A percentile compares a stretch with the other conserved stretches of the same genome.
Conservation (phyloP, 2,329 filamentous ascomycete genomes). For the Periglandula ipomoeae region DNA sequence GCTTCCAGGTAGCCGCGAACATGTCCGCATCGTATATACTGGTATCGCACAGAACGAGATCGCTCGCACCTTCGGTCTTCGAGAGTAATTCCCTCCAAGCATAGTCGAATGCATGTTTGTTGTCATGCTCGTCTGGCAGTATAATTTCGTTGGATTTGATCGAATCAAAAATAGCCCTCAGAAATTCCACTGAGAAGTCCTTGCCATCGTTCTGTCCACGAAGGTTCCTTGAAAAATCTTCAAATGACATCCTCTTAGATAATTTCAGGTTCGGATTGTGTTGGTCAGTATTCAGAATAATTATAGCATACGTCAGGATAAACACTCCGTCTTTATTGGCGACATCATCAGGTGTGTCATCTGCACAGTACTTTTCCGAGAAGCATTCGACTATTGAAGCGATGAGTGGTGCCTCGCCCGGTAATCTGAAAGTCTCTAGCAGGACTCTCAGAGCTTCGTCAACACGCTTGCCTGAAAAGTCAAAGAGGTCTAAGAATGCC, state of each 20-base stretch:
- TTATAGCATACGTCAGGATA: conserved; percentile 88
- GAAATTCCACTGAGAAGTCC: conserved; percentile 75
- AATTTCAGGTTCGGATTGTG: conserved; percentile 85
- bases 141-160: conserved; percentile 95
- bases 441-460: conserved; percentile 83
- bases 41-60: conserved; percentile 72
- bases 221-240: conserved; percentile 82
- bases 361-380: conserved; percentile 71
- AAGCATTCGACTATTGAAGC: conserved; percentile 86
- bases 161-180: conserved; percentile 79
- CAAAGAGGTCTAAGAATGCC: conserved; percentile 78
- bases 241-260: conserved; percentile 72
- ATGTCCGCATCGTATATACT: conserved; percentile 97
- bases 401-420: conserved; percentile 87
- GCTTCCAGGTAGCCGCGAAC: conserved; percentile 93
- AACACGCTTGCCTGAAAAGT: conserved; percentile 77
- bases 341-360: conserved; percentile 62
- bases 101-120: conserved; percentile 92
- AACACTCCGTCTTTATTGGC: conserved; percentile 82
- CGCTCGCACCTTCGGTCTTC: conserved; percentile 69
- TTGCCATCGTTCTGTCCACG: conserved; percentile 78
- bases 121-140: conserved; percentile 92
- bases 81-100: conserved; percentile 91
- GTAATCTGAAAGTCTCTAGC: conserved; percentile 86
- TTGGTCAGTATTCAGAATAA: conserved; percentile 94